Percentiles rank a stretch among this genome's conserved stretches.
These are phyloP conservation scores for Byssochlamys sp. DNA, from an alignment of 2,329 filamentous ascomycete species.

Conservation along the genomic window DNA sequence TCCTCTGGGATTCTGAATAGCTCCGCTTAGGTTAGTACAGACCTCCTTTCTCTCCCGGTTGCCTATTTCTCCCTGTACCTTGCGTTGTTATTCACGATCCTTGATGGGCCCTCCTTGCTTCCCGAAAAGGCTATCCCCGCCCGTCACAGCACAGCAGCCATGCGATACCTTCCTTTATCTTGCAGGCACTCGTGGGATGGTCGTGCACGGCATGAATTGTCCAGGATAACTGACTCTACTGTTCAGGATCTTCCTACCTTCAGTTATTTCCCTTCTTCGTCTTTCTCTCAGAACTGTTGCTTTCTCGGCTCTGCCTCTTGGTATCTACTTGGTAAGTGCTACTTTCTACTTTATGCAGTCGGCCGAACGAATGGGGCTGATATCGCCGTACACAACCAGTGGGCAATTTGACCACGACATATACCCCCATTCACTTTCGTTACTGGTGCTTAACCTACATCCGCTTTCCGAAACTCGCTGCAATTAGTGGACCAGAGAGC, in stretches of 20 bases:
- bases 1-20: constrained; percentile 1
- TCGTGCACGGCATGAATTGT: background rate
- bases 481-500: background rate
- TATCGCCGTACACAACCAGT: constrained; percentile 28
- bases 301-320: constrained; percentile 6
- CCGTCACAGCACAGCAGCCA: constrained; percentile 15
- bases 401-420: constrained; percentile 27
- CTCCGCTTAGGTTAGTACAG: constrained; percentile 22
- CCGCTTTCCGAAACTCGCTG: constrained; percentile 19
- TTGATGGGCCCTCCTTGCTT: constrained; percentile 8
- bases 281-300: constrained; percentile 7
- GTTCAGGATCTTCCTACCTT: constrained; percentile 10
- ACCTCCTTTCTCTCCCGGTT: background rate
- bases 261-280: constrained; percentile 9
- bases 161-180: background rate
- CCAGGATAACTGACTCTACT: constrained; percentile 8
- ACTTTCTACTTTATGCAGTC: constrained; percentile 19
- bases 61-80: constrained; percentile 17
- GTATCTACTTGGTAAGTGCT: constrained; percentile 21
- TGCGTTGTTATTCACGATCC: constrained; percentile 19
- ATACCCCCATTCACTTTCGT: constrained; percentile 20
- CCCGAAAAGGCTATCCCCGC: background rate
- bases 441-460: constrained; percentile 19
- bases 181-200: background rate
- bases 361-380: constrained; percentile 10